Evolutionary conservation across 345 rosid genomes (phyloP), one percentile per base, ranked within the genome.

Genomic region (Acer yangbiense): DNA sequence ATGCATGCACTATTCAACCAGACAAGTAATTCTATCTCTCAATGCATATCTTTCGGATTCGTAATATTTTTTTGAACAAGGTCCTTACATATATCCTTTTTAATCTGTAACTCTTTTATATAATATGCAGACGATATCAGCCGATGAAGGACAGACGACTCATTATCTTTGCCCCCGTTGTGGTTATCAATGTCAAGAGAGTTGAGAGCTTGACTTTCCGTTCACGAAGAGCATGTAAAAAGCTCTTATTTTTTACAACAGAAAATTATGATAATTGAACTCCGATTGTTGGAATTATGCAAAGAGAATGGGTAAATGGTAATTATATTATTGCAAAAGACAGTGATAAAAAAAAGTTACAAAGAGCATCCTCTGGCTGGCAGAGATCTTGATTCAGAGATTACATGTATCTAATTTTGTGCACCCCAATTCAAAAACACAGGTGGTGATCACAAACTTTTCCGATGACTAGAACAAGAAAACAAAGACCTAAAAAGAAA

Each of bases 121-220:
- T 10, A 2, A 29, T 10, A 2, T 61, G 39, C 87, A 88, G 89
- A 80, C 77, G 78, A 83, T 88, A 83, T 87, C 90, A 27, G 88
- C 88, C 0, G 88, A 86, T 75, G 91, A 88, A 78, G 91, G 91
- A 29, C 86, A 82, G 35, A 84, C 86, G 9, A 85, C 82, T 41
- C 82, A 79, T 62, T 79, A 73, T 35, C 35, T 55, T 1, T 88
- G 91, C 81, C 84, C 85, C 6, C 68, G 73, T 7, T 87, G 88
- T 55, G 57, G 72, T 25, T 65, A 76, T 55, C 72, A 41, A 20
- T 48, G 41, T 48, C 52, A 20, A 44, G 78, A 72, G 69, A 79
- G 75, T 25, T 82, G 78, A 79, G n/a, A 35, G 39, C 6, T 1
- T 3, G 3, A 32, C 6, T 32, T 32, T 32, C 35, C 35, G 6